Evolutionary conservation across 2,329 filamentous ascomycete species (phyloP).

Genomic region (Pseudocercospora cruenta): DNA sequence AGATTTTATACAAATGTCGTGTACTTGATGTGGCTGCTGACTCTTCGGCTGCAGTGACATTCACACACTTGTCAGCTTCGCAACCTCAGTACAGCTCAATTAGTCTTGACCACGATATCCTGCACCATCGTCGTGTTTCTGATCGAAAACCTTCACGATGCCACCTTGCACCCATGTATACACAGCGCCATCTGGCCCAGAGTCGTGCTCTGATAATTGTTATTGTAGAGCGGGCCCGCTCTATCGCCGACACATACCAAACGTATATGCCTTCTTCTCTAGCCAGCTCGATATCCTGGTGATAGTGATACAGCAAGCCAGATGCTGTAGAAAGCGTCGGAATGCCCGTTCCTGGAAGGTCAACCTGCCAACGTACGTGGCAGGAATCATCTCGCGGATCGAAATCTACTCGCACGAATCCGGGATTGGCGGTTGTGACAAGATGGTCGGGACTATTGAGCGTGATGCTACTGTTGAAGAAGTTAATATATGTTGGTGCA

Average conservation of each 20-base stretch:
- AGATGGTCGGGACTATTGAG: neutral
- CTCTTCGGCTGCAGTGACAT: too few species aligned
- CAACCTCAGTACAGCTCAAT: neutral
- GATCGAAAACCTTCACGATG: neutral
- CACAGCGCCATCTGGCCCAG: neutral
- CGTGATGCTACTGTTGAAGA: neutral
- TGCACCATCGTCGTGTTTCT: neutral
- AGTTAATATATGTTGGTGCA: neutral
- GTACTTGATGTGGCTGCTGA: too few species aligned
- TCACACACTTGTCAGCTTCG: too few species aligned
- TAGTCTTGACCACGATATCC: neutral
- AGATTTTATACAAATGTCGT: too few species aligned
- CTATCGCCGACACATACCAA: conserved; percentile 2
- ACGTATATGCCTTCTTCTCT: neutral
- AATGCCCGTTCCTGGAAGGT: neutral
- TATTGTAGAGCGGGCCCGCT: conserved; percentile 1
- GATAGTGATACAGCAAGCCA: conserved; percentile 3
- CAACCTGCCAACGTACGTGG: neutral
- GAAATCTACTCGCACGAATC: neutral
- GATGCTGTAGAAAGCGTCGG: conserved; percentile 1
- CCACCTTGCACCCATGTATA: conserved; percentile 1
- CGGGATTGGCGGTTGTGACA: neutral
- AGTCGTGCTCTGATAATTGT: neutral
- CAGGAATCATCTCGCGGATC: neutral
- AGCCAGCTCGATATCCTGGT: neutral